Evolutionary conservation across 371 early-diverging fungal genomes (phyloP).

Genomic region (Mucor saturninus): DNA sequence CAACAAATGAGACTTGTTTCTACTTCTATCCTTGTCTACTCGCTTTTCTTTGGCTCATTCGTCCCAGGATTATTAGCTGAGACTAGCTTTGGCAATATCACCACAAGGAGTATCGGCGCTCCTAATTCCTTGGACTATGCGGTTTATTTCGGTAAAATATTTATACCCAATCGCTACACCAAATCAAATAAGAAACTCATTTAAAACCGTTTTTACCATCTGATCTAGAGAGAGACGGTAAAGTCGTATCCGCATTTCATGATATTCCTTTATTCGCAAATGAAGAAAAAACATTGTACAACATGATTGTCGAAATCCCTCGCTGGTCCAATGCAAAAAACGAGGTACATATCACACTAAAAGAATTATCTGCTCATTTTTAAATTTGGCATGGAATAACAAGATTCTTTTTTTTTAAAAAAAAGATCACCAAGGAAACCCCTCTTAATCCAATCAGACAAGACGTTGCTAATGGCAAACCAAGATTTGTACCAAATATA

Average conservation of each 20-base stretch:
- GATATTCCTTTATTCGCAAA: conserved; percentile 91
- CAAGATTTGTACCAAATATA: conserved; percentile 91
- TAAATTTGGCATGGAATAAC: background rate
- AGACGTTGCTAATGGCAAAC: conserved; percentile 93
- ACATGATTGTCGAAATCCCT: conserved; percentile 96
- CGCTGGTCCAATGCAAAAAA: conserved; percentile 98
- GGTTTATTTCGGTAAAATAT: conserved; percentile 79
- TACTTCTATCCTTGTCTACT: conserved; percentile 11
- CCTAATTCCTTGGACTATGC: conserved; percentile 89
- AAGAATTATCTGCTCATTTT: background rate
- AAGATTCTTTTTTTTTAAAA: background rate
- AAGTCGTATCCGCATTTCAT: conserved; percentile 90
- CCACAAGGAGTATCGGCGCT: conserved; percentile 79
- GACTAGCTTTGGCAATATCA: conserved; percentile 49
- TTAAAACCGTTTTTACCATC: too few relatives aligned
- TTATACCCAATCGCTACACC: background rate
- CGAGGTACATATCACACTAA: conserved; percentile 64
- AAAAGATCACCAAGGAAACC: conserved; percentile 79
- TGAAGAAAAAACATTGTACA: conserved; percentile 75
- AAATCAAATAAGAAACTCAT: background rate
- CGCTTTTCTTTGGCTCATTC: conserved; percentile 7
- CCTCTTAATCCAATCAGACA: conserved; percentile 95
- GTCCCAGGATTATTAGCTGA: background rate
- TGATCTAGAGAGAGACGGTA: conserved; percentile 44
- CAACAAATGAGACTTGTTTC: background rate